Base-by-base conservation (phyloP, 2,329 filamentous ascomycete genomes). In the Sporothrix inflata region DNA sequence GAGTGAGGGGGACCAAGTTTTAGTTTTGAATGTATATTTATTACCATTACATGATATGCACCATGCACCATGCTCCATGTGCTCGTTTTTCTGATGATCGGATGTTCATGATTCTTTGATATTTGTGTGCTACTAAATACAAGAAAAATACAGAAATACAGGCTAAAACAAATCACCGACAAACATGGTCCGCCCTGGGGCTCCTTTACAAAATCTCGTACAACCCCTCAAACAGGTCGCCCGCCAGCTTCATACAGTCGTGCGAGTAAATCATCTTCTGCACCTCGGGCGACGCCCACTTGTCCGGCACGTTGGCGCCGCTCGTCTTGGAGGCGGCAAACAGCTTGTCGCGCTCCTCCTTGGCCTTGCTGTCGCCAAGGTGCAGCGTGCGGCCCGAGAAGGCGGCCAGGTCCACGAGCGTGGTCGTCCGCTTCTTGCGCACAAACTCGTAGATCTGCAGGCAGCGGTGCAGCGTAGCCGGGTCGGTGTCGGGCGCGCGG, bases 201-300 rank as follows among this genome's bases (percentile, higher is more conserved):
- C 30, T 34, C 30, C 40, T 14, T 14, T 47, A 67, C 63, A 67
- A 42, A 11, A 55, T 24, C 34, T 78, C 78, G 74, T 80, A 87
- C 53, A 88, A 74, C 75, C 83, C 81, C 4, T 84, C 82, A 78
- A 88, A 90, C 74, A 82, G 81, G 57, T 88, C 85, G 65, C 80
- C 80, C 0, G 88, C 85, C 71, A 88, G 84, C 77, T 83, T 80
- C 70, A 87, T 84, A 77, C 88, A 90, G 79, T 91, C 89, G 77
- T 89, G 85, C 9, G 85, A 85, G 79, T 91, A 91, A 74, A 91
- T 87, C 84, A 87, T 86, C 79, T 86, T 84, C 80, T 92, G 90
- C 49, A 91, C 88, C 76, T 91, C 89, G 16, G 89, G 88, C 78
- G 90, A 90, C 1, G 89, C 88, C 90, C 90, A 92, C 81, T 91